Conservation (phyloP, 192 early-diverging fungal genomes). For the Coemansia sp. region DNA sequence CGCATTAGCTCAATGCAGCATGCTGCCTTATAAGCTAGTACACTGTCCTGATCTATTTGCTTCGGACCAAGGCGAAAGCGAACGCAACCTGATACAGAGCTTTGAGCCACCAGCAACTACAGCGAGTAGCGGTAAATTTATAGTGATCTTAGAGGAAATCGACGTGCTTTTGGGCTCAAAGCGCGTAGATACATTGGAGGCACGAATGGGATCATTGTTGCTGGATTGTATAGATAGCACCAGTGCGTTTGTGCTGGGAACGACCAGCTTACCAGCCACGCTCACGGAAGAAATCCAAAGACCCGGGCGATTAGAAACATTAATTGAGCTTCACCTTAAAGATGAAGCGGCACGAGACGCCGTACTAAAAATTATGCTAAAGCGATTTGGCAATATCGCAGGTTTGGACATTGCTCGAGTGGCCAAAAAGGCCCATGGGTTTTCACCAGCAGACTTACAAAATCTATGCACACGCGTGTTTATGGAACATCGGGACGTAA, state of each 20-base stretch:
- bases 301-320: slow-evolving; percentile 28
- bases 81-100: slow-evolving; percentile 21
- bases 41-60: slow-evolving; percentile 47
- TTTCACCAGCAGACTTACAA: slow-evolving; percentile 77
- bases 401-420: slow-evolving; percentile 12
- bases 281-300: slow-evolving; percentile 36
- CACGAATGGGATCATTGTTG: slow-evolving; percentile 43
- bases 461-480: slow-evolving; percentile 59
- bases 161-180: slow-evolving; percentile 42
- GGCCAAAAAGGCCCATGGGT: slow-evolving; percentile 57
- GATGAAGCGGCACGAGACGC: slow-evolving; percentile 26
- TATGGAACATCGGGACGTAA: slow-evolving; percentile 31
- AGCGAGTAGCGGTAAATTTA: slow-evolving; percentile 3
- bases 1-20: slow-evolving; percentile 26
- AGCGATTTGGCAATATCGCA: slow-evolving; percentile 25
- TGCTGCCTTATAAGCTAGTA: slow-evolving; percentile 19
- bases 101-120: slow-evolving; percentile 14
- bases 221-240: slow-evolving; percentile 30
- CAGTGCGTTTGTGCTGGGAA: slow-evolving; percentile 41
- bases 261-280: slow-evolving; percentile 22
- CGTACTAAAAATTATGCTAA: slow-evolving; percentile 40
- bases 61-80: slow-evolving; percentile 46
- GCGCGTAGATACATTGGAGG: slow-evolving; percentile 30
- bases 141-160: slow-evolving; percentile 45
- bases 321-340: slow-evolving; percentile 32